Conservation (phyloP, 164 flowering plant genomes). For the Piper longum region DNA sequence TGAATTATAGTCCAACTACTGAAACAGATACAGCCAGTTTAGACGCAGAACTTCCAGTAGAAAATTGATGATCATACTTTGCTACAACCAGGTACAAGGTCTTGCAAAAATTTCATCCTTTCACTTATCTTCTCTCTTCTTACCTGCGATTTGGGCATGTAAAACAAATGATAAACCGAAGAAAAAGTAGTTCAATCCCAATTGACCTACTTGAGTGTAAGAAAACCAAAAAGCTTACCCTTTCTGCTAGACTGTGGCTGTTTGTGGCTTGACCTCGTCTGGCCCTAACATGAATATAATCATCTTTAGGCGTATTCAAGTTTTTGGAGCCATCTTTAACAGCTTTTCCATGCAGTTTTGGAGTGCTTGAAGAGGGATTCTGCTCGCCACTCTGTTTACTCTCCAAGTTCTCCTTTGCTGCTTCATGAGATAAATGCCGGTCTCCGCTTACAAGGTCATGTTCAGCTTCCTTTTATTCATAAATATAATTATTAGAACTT, state of each 20-base stretch:
- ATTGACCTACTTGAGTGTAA: background rate
- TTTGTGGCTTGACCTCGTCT: slow-evolving; percentile 97
- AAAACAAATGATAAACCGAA: background rate
- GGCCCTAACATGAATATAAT: slow-evolving; percentile 90
- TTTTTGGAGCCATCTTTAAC: slow-evolving; percentile 53
- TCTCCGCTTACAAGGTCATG: slow-evolving; percentile 28
- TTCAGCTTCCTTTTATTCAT: slow-evolving; percentile 31
- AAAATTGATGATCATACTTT: slow-evolving; percentile 34
- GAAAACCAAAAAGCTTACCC: slow-evolving; percentile 34
- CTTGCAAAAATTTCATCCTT: slow-evolving; percentile 97
- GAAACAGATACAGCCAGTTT: no score
- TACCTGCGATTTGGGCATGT: slow-evolving; percentile 27
- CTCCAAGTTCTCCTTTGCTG: slow-evolving; percentile 27
- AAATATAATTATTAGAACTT: background rate
- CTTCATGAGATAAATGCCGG: slow-evolving; percentile 20
- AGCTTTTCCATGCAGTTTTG: slow-evolving; percentile 35
- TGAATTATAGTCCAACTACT: background rate
- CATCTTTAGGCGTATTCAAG: slow-evolving; percentile 70
- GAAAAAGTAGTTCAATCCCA: background rate
- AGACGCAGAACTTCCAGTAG: background rate
- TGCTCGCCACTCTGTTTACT: slow-evolving; percentile 39
- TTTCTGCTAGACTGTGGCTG: slow-evolving; percentile 97
- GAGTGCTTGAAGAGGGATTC: slow-evolving; percentile 18
- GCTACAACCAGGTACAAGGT: slow-evolving; percentile 96
- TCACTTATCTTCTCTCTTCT: slow-evolving; percentile 95